A percentile compares a stretch with the other conserved stretches of the same genome.
phyloP scores from a whole-genome alignment of 495 filamentous ascomycete genomes.

The Aspergillus carlsbadensis region DNA sequence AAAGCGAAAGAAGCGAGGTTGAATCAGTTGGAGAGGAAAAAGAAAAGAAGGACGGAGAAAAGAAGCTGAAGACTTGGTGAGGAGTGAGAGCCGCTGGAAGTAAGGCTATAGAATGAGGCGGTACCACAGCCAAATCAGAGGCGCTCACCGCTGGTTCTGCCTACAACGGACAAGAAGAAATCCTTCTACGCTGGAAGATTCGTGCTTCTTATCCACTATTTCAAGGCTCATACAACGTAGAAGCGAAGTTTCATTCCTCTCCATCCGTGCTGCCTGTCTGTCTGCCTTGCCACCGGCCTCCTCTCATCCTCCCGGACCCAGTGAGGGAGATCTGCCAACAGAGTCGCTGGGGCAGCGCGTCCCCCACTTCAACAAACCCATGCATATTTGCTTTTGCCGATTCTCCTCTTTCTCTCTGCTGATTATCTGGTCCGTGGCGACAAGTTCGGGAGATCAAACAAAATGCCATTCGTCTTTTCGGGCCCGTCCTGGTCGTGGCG shows the following conservation, averaged over 20 bases:
- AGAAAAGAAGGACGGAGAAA: slow-evolving; percentile 9
- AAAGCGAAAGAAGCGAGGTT: slow-evolving; percentile 13
- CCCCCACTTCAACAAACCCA: slow-evolving; percentile 4
- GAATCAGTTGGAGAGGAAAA: slow-evolving; percentile 3
- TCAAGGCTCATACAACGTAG: background rate
- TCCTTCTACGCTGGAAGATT: background rate
- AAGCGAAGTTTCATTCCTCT: slow-evolving; percentile 5
- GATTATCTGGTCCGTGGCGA: slow-evolving; percentile 17
- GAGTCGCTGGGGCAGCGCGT: background rate
- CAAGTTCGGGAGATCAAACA: slow-evolving; percentile 6
- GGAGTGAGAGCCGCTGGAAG: slow-evolving; percentile 5
- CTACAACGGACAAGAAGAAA: slow-evolving; percentile 1
- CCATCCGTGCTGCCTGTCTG: background rate
- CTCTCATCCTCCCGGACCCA: background rate
- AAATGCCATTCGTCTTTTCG: slow-evolving; percentile 4
- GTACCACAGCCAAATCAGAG: slow-evolving; percentile 26
- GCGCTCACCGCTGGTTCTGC: slow-evolving; percentile 22
- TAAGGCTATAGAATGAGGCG: slow-evolving; percentile 22
- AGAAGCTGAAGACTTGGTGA: slow-evolving; percentile 1
- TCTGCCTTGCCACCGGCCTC: slow-evolving; percentile 9
- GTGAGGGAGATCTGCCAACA: background rate
- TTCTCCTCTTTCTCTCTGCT: background rate
- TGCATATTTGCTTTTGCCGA: slow-evolving; percentile 7
- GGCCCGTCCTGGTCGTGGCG: slow-evolving; percentile 11
- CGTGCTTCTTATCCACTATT: slow-evolving; percentile 6